phyloP scores from a whole-genome alignment of 192 early-diverging fungal species.

The Coemansia sp. region DNA sequence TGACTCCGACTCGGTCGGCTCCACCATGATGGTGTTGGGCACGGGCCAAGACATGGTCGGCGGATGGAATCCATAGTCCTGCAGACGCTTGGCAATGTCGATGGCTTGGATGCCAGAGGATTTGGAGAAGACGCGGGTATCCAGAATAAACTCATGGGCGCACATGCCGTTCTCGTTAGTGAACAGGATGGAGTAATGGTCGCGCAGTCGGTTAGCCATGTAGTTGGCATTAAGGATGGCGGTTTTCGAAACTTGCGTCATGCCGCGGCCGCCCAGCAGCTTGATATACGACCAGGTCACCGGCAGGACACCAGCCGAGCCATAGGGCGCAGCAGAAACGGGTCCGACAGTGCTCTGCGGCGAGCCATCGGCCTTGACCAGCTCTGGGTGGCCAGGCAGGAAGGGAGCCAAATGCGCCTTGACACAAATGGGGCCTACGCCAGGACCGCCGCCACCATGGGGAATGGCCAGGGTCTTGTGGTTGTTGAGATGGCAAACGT shows the following conservation, averaged over 20 bases:
- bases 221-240: slow-evolving; percentile 99
- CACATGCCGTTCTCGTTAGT: slow-evolving; percentile 94
- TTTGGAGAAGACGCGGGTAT: slow-evolving; percentile 84
- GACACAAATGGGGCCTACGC: slow-evolving; percentile 96
- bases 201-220: slow-evolving; percentile 87
- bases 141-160: slow-evolving; percentile 99
- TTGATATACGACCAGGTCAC: slow-evolving; percentile 99
- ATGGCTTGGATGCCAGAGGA: slow-evolving; percentile 84
- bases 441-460: slow-evolving; percentile 98
- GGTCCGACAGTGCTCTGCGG: slow-evolving; percentile 76
- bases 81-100: slow-evolving; percentile 97
- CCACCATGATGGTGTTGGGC: slow-evolving; percentile 98
- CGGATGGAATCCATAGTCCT: slow-evolving; percentile 98
- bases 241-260: slow-evolving; percentile 80
- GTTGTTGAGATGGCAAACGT: slow-evolving; percentile 99
- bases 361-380: slow-evolving; percentile 65
- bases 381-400: slow-evolving; percentile 88
- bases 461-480: slow-evolving; percentile 99
- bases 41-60: slow-evolving; percentile 99
- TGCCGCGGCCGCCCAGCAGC: slow-evolving; percentile 94
- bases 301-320: slow-evolving; percentile 92
- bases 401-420: slow-evolving; percentile 87
- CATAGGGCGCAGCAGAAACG: slow-evolving; percentile 94
- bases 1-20: slow-evolving; percentile 97
- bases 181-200: slow-evolving; percentile 90